Evolutionary conservation across 192 early-diverging fungal species (phyloP).

Genomic region (Dissophora ornata): DNA sequence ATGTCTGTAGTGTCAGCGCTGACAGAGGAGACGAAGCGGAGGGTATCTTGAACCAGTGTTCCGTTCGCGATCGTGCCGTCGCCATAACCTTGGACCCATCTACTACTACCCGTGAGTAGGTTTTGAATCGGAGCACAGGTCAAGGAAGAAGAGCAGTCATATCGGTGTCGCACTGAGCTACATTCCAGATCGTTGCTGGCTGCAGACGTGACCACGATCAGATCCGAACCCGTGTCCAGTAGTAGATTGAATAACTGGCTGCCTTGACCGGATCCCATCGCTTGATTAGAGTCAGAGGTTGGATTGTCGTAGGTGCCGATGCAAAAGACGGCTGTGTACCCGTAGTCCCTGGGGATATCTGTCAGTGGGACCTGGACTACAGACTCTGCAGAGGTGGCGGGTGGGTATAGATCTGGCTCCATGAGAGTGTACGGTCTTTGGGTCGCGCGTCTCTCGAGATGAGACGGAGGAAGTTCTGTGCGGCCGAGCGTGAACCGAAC

Average conservation of each 20-base stretch:
- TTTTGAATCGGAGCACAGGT: slow-evolving; percentile 9
- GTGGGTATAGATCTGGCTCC: no score
- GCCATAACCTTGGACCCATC: slow-evolving; percentile 36
- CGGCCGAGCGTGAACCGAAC: slow-evolving; percentile 11
- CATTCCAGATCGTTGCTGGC: slow-evolving; percentile 16
- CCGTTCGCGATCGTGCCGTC: slow-evolving; percentile 38
- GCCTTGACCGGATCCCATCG: no score
- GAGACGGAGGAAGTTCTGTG: not conserved
- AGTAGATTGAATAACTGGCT: slow-evolving; percentile 27
- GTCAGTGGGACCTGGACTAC: slow-evolving; percentile 16
- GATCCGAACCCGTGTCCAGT: slow-evolving; percentile 41
- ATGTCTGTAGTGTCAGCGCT: not conserved
- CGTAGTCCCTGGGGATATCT: slow-evolving; percentile 24
- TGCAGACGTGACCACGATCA: slow-evolving; percentile 29
- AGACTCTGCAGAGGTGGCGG: not conserved
- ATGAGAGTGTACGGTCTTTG: not conserved
- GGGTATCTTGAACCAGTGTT: slow-evolving; percentile 32
- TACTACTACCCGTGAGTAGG: not conserved
- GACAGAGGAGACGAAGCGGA: slow-evolving; percentile 13
- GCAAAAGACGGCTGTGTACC: slow-evolving; percentile 34
- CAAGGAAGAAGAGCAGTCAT: slow-evolving; percentile 1
- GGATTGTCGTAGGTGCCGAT: slow-evolving; percentile 25
- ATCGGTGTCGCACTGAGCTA: slow-evolving; percentile 23
- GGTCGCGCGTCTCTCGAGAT: not conserved
- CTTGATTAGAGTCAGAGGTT: no score